A percentile compares a stretch with the other conserved stretches of the same genome.
These are phyloP conservation scores for Stemphylium beticola DNA, from an alignment of 2,329 filamentous ascomycete species.

Conservation along the genomic window DNA sequence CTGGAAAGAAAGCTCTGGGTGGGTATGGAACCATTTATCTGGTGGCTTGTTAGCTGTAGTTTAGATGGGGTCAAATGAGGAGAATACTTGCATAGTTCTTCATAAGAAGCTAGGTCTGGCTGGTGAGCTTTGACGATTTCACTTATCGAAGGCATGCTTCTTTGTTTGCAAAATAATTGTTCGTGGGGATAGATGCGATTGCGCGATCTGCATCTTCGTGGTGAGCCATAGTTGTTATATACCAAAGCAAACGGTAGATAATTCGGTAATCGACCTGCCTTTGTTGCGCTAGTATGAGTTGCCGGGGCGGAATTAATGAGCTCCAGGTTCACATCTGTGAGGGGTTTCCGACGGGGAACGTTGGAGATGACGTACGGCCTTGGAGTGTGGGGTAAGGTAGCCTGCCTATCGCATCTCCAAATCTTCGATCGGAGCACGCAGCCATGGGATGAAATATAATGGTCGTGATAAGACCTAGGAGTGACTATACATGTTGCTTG, in stretches of 20 bases:
- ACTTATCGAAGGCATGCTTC: constrained; percentile 38
- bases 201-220: background rate
- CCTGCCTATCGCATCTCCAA: background rate
- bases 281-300: constrained; percentile 12
- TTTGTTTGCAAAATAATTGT: background rate
- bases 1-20: constrained; percentile 47
- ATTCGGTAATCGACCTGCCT: background rate
- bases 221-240: background rate
- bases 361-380: constrained; percentile 24
- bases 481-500: background rate
- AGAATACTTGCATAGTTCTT: constrained; percentile 38
- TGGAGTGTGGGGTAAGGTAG: constrained; percentile 5
- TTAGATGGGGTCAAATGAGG: background rate
- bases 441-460: background rate
- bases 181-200: background rate
- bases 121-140: constrained; percentile 33
- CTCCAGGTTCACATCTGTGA: background rate
- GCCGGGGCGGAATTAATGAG: background rate
- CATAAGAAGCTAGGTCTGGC: constrained; percentile 37
- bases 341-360: constrained; percentile 30
- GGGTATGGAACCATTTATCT: constrained; percentile 46
- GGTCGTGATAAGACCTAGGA: background rate
- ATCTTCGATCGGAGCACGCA: background rate
- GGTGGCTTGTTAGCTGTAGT: constrained; percentile 1
- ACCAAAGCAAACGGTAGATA: background rate